Percentiles rank a stretch among this genome's conserved stretches.
Evolutionary conservation across 352 stramenopile species (phyloP).

Genomic region (Pythium periplocum): DNA sequence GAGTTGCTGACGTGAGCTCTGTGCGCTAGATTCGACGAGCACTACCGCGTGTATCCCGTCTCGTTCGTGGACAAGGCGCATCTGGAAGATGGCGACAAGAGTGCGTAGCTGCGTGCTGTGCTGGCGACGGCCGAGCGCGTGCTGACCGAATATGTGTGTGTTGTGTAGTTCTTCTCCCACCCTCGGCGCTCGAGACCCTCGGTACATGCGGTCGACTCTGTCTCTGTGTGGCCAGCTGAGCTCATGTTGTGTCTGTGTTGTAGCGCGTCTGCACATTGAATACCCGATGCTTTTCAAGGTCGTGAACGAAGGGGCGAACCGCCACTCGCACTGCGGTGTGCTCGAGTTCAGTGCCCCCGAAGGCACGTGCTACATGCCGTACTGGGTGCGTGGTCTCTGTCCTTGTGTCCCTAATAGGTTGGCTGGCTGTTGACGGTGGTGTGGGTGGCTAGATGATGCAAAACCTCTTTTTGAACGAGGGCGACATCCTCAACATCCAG

Average conservation of each 20-base stretch:
- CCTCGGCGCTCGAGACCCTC: slow-evolving; percentile 96
- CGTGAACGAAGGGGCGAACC: slow-evolving; percentile 79
- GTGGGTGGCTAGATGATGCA: slow-evolving; percentile 92
- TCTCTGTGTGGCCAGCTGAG: slow-evolving; percentile 2
- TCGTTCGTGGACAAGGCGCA: slow-evolving; percentile 86
- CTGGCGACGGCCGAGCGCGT: too few species aligned
- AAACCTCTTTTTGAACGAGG: slow-evolving; percentile 95
- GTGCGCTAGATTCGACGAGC: slow-evolving; percentile 55
- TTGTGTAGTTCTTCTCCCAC: slow-evolving; percentile 90
- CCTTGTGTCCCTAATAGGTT: not conserved
- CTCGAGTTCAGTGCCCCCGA: slow-evolving; percentile 98
- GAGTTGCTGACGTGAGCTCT: not conserved
- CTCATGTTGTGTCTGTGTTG: slow-evolving; percentile 11
- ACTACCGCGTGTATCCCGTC: slow-evolving; percentile 84
- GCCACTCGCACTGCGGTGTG: slow-evolving; percentile 95
- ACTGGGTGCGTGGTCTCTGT: slow-evolving; percentile 84
- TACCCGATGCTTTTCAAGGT: slow-evolving; percentile 99
- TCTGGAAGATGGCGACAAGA: slow-evolving; percentile 88
- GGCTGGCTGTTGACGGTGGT: not conserved
- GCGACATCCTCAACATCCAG: slow-evolving; percentile 93
- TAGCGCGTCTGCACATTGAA: slow-evolving; percentile 92
- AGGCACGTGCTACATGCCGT: slow-evolving; percentile 98
- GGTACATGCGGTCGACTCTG: slow-evolving; percentile 28
- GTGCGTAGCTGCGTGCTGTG: slow-evolving; percentile 27
- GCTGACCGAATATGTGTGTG: not conserved